phyloP scores from a whole-genome alignment of 768 basidiomycete species.

The Exsudoporus frostii region DNA sequence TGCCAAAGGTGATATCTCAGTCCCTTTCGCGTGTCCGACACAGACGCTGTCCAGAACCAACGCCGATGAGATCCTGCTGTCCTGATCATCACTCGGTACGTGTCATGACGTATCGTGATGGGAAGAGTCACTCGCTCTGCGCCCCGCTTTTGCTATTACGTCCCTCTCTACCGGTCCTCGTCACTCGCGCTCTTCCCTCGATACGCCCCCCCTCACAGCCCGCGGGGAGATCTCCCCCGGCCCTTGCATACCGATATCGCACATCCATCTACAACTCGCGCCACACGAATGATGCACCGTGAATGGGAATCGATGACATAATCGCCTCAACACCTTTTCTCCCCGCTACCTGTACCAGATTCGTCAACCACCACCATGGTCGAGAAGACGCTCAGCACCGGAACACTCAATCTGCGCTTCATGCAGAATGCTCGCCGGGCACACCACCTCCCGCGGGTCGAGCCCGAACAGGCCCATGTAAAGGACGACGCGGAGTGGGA shows the following conservation, averaged over 20 bases:
- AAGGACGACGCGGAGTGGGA: constrained; percentile 68
- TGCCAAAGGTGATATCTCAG: constrained; percentile 5
- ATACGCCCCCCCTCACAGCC: background rate
- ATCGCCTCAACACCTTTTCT: background rate
- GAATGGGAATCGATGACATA: constrained; percentile 23
- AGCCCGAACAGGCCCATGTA: constrained; percentile 51
- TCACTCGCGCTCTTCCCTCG: background rate
- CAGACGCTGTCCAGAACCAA: constrained; percentile 3
- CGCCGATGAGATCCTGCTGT: background rate
- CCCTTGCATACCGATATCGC: no score
- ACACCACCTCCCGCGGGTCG: constrained; percentile 48
- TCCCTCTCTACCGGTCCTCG: background rate
- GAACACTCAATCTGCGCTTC: constrained; percentile 64
- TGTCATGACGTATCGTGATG: constrained; percentile 7
- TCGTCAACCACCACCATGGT: constrained; percentile 12
- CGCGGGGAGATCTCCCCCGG: background rate
- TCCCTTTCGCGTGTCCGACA: constrained; percentile 5
- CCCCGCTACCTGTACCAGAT: no score
- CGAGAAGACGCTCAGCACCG: constrained; percentile 55
- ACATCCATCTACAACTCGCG: background rate
- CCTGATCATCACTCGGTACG: constrained; percentile 3
- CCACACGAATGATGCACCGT: constrained; percentile 16
- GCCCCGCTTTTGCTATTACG: constrained; percentile 6
- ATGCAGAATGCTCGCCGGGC: constrained; percentile 69
- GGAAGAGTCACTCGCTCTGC: background rate